These are phyloP conservation scores for Nannochloris sp. DNA, from an alignment of 139 green algal genomes.

Conservation along the genomic window DNA sequence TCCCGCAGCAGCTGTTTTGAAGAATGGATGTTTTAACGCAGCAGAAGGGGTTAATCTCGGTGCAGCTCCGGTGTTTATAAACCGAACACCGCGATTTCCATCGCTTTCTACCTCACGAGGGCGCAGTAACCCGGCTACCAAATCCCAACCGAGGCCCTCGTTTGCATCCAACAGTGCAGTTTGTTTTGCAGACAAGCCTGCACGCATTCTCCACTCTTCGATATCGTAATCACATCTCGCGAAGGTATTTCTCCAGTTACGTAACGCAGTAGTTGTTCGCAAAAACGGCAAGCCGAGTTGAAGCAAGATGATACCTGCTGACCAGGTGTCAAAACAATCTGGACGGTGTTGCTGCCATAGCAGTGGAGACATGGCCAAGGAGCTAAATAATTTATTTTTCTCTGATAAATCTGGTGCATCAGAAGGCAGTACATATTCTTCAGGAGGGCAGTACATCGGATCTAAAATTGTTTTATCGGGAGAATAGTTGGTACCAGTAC, in stretches of 20 bases:
- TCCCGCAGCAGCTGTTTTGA: constrained; percentile 17
- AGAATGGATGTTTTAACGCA: constrained; percentile 46
- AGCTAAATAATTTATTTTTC: constrained; percentile 35
- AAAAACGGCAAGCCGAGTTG: constrained; percentile 59
- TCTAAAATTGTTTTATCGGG: constrained; percentile 85
- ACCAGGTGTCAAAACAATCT: constrained; percentile 89
- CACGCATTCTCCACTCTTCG: constrained; percentile 45
- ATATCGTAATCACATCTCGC: constrained; percentile 62
- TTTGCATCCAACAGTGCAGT: constrained; percentile 69
- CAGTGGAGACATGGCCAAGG: constrained; percentile 63
- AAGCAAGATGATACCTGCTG: constrained; percentile 19
- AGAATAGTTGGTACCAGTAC: constrained; percentile 82
- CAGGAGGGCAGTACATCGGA: constrained; percentile 78
- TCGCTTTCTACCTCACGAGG: constrained; percentile 37
- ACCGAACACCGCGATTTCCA: constrained; percentile 39
- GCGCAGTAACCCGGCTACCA: constrained; percentile 50
- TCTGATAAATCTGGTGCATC: constrained; percentile 50
- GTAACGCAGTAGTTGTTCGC: constrained; percentile 47
- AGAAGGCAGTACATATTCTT: constrained; percentile 79
- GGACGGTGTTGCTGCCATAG: constrained; percentile 78
- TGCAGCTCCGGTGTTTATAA: constrained; percentile 29
- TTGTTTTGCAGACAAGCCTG: constrained; percentile 37
- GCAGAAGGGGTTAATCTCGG: constrained; percentile 26
- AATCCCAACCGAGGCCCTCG: constrained; percentile 52
- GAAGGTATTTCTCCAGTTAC: constrained; percentile 51